phyloP scores from a whole-genome alignment of 352 stramenopile genomes.

The Phytophthora megakarya region DNA sequence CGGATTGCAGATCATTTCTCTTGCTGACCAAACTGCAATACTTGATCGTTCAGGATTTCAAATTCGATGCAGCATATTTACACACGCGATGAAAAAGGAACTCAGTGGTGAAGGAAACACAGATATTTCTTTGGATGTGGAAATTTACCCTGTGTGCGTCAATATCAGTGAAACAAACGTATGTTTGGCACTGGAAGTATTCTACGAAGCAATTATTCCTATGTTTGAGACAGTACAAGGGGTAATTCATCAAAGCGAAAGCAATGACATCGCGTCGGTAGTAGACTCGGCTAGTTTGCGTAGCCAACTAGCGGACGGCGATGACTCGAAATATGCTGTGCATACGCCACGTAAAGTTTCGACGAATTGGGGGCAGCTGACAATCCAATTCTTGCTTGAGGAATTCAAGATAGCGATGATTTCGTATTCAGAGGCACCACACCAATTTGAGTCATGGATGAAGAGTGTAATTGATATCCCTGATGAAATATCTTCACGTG shows the following conservation, averaged over 20 bases:
- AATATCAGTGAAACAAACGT: constrained; percentile 54
- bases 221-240: constrained; percentile 35
- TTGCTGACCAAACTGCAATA: constrained; percentile 39
- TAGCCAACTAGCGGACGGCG: constrained; percentile 3
- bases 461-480: constrained; percentile 44
- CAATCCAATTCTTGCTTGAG: constrained; percentile 40
- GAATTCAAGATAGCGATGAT: constrained; percentile 58
- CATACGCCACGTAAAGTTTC: constrained; percentile 1
- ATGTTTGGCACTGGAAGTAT: constrained; percentile 43
- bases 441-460: constrained; percentile 63
- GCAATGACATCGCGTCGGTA: constrained; percentile 17
- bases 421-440: constrained; percentile 47
- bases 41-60: constrained; percentile 47
- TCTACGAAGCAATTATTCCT: constrained; percentile 38
- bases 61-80: constrained; percentile 29
- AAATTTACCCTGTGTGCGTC: constrained; percentile 44
- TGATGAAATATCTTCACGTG: constrained; percentile 43
- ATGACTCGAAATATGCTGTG: not conserved
- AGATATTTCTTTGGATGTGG: constrained; percentile 31
- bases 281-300: constrained; percentile 20
- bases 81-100: constrained; percentile 4
- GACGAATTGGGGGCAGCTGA: constrained; percentile 23
- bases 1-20: constrained; percentile 36
- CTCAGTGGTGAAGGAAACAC: not conserved
- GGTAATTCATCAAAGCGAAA: constrained; percentile 31